Evolutionary conservation across 257 asterid species (phyloP), one percentile per base, ranked within the genome.

Genomic region (Jacaranda copaia): DNA sequence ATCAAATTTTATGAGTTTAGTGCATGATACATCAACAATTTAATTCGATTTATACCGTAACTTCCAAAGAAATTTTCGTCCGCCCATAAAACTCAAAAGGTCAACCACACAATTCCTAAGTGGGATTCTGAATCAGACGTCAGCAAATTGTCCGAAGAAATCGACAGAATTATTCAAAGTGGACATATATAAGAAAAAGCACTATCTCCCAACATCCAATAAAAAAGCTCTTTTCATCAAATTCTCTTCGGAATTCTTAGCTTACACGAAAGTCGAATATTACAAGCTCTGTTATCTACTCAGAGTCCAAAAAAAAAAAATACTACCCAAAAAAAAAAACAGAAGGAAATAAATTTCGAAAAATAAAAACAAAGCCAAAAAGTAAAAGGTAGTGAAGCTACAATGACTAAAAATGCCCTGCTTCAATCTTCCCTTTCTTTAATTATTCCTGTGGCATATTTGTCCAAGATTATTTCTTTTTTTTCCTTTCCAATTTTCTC

Each of bases 81-180:
- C 2, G 32, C 32, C 32, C 12, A 48, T n/a, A 1, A 5, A 52
- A 13, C 5, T 52, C 58, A 4, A 4, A 52, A 25, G 32, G 32
- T 3, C 16, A 16, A 0, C 36, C 63, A 57, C 38, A 19, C 19
- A 18, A 76, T 39, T n/a, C 46, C 0, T 16, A 9, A 48, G 79
- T 74, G 83, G 81, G 89, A 82, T 79, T 85, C 85, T 56, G 92
- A 89, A 80, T 88, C 89, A 80, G 81, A 80, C 66, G 67, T 68
- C 80, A 79, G 80, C 84, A 75, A 68, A 57, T 68, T 65, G 68
- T 72, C 35, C 46, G 35, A 63, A 70, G 15, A 39, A 69, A 75
- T 60, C n/a, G 57, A 61, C 60, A 74, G 42, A 75, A 73, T 74
- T 57, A 78, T 75, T 78, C 84, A 3, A 79, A 80, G 80, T 82